Conservation (phyloP, 768 basidiomycete species). For the Suillus bovinus region DNA sequence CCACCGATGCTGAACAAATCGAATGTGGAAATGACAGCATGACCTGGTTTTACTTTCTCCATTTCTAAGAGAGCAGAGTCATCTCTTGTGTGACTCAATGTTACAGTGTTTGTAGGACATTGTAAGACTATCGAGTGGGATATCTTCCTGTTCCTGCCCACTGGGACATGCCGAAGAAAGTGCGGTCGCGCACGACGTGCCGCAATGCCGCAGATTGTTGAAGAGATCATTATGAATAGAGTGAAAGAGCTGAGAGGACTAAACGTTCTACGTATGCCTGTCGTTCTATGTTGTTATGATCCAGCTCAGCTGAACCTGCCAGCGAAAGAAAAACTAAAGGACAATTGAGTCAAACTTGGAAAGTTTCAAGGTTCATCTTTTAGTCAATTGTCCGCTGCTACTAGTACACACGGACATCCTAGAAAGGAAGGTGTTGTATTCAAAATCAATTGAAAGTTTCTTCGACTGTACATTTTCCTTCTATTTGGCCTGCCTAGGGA, state of each 20-base stretch:
- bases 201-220: constrained; percentile 12
- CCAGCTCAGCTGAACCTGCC: constrained; percentile 1
- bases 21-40: constrained; percentile 92
- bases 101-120: constrained; percentile 12
- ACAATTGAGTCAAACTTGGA: neutral
- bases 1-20: constrained; percentile 92
- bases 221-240: constrained; percentile 12
- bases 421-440: constrained; percentile 12
- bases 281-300: neutral
- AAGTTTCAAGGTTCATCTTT: neutral
- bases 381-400: neutral
- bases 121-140: constrained; percentile 13
- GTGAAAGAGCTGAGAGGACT: neutral
- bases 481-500: neutral
- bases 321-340: neutral
- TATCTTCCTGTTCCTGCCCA: constrained; percentile 15
- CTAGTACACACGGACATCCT: constrained; percentile 6
- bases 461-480: neutral
- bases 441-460: neutral
- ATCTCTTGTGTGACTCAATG: constrained; percentile 7
- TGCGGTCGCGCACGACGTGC: constrained; percentile 8
- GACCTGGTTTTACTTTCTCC: constrained; percentile 48
- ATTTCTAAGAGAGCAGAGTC: constrained; percentile 11
- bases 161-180: neutral
- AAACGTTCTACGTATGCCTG: neutral